Base-by-base conservation (phyloP, 2,329 filamentous ascomycete species). In the Colletotrichum siamense region DNA sequence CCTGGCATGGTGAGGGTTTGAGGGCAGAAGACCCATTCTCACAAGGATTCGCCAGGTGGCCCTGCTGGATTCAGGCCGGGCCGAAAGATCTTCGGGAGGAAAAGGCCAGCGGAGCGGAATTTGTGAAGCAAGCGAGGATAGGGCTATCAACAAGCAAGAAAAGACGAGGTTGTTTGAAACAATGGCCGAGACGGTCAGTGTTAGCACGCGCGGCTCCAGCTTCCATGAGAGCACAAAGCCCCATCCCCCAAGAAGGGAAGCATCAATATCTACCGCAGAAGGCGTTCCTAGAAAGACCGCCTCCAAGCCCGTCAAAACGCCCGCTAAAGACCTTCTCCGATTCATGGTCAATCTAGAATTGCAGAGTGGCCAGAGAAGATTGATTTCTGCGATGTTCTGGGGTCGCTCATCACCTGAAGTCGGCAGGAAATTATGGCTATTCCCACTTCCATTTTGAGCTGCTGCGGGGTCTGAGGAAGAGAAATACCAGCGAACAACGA, bases 331-430 rank as follows among this genome's bases (percentile, higher is more conserved):
- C 55, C 79, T 78, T 10, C 87, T 89, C 77, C 90, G 92, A 79
- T 93, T 91, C 81, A 85, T 89, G 32, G 65, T 86, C 59, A 87
- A 88, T 70, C 78, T 87, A 26, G 88, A 90, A 8, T 84, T 86
- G 8, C 87, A 94, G 78, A 95, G 95, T 78, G 91, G 92, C 39
- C 97, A 99, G 15, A 36, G 34, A 36, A 18, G 36, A 39, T 16
- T 16, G 34, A 15, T 39, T 39, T 16, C 15, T 39, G 36, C 36
- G 7, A 39, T 39, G 15, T 39, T 8, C 15, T 39, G 6, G 7
- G 36, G 36, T 39, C 36, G 3, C 10, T 55, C 24, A 55, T 55
- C 49, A 55, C 10, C 10, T 22, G n/a, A 24, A 55, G 4, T 22
- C 49, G 1, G 49, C 49, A 55, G n/a, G 18, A 55, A 55, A 55